Evolutionary conservation across 176 grass and related monocot genomes (phyloP).

Genomic region (Musa beccarii): DNA sequence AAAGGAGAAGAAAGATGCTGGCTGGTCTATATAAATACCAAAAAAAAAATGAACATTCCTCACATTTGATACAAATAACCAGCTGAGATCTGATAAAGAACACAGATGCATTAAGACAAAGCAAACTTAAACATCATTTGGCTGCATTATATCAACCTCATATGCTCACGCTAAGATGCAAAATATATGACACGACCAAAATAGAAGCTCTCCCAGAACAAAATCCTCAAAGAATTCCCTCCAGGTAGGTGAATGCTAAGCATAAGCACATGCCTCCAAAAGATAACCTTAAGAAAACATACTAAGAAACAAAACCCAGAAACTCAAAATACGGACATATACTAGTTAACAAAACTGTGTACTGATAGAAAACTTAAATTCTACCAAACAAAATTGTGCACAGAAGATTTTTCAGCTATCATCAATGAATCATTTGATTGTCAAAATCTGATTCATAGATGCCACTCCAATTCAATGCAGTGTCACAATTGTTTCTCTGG

Average conservation of each 20-base stretch:
- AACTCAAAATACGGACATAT: neutral
- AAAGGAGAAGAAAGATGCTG: too few relatives aligned
- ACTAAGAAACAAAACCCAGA: neutral
- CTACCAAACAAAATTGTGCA: constrained; percentile 34
- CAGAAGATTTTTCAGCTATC: constrained; percentile 8
- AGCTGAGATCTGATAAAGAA: too few relatives aligned
- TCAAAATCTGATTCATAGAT: constrained; percentile 57
- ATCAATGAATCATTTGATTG: constrained; percentile 25
- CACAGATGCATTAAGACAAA: too few relatives aligned
- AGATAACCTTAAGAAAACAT: neutral
- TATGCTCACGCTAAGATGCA: too few relatives aligned
- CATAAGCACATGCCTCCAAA: neutral
- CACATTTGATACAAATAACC: too few relatives aligned
- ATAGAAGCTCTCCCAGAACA: too few relatives aligned
- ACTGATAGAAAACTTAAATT: neutral
- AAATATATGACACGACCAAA: too few relatives aligned
- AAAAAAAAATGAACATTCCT: too few relatives aligned
- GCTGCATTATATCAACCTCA: too few relatives aligned
- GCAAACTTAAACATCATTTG: too few relatives aligned
- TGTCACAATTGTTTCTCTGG: constrained; percentile 54
- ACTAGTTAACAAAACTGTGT: neutral
- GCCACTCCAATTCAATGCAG: constrained; percentile 55
- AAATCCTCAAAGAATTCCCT: neutral
- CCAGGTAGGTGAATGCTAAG: neutral
- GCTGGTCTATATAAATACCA: too few relatives aligned